A percentile compares a stretch with the other conserved stretches of the same genome.
These are phyloP conservation scores for Colletotrichum australisinense DNA, from an alignment of 2,329 filamentous ascomycete genomes.

Conservation along the genomic window DNA sequence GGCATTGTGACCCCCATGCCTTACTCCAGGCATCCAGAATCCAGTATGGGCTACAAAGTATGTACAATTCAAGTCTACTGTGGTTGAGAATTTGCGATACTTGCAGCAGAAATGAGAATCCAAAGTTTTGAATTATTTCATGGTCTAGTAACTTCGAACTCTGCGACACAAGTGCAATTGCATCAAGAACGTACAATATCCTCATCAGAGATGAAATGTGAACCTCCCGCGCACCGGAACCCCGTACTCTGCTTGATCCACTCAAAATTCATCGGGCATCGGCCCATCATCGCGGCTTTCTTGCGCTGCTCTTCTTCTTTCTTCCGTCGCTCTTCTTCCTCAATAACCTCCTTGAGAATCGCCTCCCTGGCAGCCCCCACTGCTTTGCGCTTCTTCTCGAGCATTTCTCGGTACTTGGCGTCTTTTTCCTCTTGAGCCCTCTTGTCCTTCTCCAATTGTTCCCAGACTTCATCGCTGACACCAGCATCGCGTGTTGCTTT, in stretches of 20 bases:
- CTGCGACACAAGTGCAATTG: no score
- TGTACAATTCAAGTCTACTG: no score
- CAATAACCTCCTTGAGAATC: constrained; percentile 49
- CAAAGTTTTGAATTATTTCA: no score
- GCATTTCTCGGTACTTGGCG: constrained; percentile 48
- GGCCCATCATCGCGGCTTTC: constrained; percentile 64
- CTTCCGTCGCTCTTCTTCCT: constrained; percentile 52
- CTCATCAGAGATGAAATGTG: constrained; percentile 63
- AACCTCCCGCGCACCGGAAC: constrained; percentile 72
- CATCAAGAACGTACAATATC: constrained; percentile 37
- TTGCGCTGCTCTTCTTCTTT: constrained; percentile 51
- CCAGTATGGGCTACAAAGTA: no score
- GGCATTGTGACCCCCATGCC: no score
- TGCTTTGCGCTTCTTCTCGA: constrained; percentile 42
- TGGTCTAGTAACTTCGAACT: no score
- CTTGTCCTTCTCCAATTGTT: constrained; percentile 61
- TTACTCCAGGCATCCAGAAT: no score
- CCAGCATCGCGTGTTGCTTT: constrained; percentile 60
- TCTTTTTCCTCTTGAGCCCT: constrained; percentile 50
- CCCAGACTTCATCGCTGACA: constrained; percentile 71
- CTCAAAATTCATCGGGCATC: constrained; percentile 65
- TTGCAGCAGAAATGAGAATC: no score
- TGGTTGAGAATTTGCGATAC: no score
- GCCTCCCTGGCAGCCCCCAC: constrained; percentile 46
- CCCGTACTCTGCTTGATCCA: constrained; percentile 72